These are phyloP conservation scores for Penicillium cataractarum DNA, from an alignment of 495 filamentous ascomycete species.

Conservation along the genomic window DNA sequence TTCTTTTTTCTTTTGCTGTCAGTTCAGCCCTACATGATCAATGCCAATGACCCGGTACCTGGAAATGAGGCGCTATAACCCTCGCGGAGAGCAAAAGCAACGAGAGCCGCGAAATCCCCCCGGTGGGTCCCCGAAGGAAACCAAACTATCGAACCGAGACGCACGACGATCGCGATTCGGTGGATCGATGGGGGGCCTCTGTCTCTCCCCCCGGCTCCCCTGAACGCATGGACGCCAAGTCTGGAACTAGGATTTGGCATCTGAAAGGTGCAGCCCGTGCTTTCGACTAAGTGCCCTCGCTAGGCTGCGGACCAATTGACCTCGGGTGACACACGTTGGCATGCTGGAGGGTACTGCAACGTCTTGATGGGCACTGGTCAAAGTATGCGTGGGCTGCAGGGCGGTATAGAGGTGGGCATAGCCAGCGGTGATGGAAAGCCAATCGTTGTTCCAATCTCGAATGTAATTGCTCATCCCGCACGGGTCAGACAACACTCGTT, in stretches of 20 bases:
- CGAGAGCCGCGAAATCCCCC: neutral
- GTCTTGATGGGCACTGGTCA: neutral
- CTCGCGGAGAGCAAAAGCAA: neutral
- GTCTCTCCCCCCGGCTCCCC: conserved; percentile 9
- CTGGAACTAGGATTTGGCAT: neutral
- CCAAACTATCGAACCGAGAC: conserved; percentile 20
- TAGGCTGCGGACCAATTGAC: neutral
- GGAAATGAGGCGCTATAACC: neutral
- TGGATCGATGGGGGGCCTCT: neutral
- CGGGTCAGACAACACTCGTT: neutral
- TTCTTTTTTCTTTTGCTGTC: conserved; percentile 1
- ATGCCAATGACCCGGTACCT: neutral
- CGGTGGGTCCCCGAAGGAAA: conserved; percentile 14
- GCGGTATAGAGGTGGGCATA: conserved; percentile 2
- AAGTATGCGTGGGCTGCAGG: neutral
- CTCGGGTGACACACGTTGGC: conserved; percentile 9
- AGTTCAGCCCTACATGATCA: conserved; percentile 1
- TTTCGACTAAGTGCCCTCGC: conserved; percentile 1
- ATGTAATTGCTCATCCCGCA: neutral
- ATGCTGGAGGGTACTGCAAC: conserved; percentile 5
- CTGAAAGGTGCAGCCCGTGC: neutral
- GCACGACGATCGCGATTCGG: conserved; percentile 12
- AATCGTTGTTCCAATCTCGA: neutral
- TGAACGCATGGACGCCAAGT: conserved; percentile 2
- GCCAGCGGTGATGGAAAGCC: neutral